Base-by-base conservation (phyloP, 1,284 basidiomycete species). In the Trametes hirsuta region DNA sequence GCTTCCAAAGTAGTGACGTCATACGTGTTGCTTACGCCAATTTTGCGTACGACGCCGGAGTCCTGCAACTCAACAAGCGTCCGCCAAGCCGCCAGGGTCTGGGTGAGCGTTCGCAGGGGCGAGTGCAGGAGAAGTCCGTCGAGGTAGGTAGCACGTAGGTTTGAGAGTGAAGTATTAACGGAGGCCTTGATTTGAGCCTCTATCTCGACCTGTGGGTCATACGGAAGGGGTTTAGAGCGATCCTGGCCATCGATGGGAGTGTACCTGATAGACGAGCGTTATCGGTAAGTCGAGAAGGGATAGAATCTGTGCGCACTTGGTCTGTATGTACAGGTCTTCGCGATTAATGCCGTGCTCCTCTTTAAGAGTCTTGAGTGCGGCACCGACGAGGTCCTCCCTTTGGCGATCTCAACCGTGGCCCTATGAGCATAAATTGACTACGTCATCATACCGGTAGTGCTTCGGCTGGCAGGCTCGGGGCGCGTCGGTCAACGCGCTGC, bases 1-100 rank as follows among this genome's bases (percentile, higher is more conserved):
- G 79, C 77, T 42, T 77, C 72, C 14, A 94, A 79, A 9, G 84
- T 65, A 0, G 68, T 68, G 1, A 85, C 79, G 63, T 91, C 86
- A 69, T 94, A 92, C 5, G 84, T 80, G 69, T 94, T 94, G 74
- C 90, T 91, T 44, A 94, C 76, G 0, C 92, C 92, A 52, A 94
- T 87, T 64, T 77, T 71, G 54, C 75, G 79, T 12, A 91, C 82
- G 55, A 81, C 82, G 11, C 89, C 90, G 41, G 81, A 76, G 55
- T 87, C 82, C 61, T 89, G 86, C 42, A 90, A 76, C 0, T 72
- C 67, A 47, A 85, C 81, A 3, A 94, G 81, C 0, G 78, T 76
- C 15, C 74, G 75, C 84, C 90, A 94, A 0, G 90, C 91, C 56
- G 84, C 80, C 44, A 88, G 71, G 2, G 90, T 93, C 55, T 82